Evolutionary conservation across 768 basidiomycete species (phyloP), one percentile per base, ranked within the genome.

Genomic region (Pulveroboletus sp.): DNA sequence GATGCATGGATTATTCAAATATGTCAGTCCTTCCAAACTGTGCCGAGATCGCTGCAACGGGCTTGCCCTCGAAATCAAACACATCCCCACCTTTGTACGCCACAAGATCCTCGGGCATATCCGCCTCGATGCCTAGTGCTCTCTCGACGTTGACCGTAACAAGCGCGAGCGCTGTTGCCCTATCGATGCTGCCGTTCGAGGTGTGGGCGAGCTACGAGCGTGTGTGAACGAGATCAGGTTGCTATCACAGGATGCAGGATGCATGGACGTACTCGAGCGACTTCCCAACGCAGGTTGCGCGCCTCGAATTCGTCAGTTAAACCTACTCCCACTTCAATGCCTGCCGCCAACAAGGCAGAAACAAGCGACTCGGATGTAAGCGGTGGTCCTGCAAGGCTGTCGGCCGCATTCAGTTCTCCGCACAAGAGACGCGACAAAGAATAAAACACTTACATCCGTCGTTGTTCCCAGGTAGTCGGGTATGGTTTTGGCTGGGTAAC

Each of bases 331-430:
- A 86, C 79, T 17, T 80, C 80, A 3, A 94, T 81, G 6, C 81
- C 79, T 24, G 81, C 73, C 5, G 72, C 63, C 13, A 85, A 65
- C 27, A 93, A 72, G 2, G 67, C 72, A 6, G 74, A 72, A 7
- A 86, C 65, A 0, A 81, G 68, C 1, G 77, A 84, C 5, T 84
- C 71, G 17, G 72, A 66, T 5, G 82, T 75, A 17, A 84, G 61
- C 0, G 91, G 91, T 2, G 84, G 83, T 1, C 91, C 90, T 21
- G 87, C 80, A 34, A 82, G 65, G 62, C 85, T 81, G 17, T 37
- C n/a, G 36, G 27, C 12, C 4, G 2, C 14, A n/a, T 40, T 27
- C 19, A 6, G 34, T 11, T 35, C 34, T 19, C 6, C n/a, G n/a
- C n/a, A n/a, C n/a, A n/a, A n/a, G n/a, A n/a, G n/a, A n/a, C n/a